Base-by-base conservation (phyloP, 768 basidiomycete species). In the Hortiboletus flavorubellus region DNA sequence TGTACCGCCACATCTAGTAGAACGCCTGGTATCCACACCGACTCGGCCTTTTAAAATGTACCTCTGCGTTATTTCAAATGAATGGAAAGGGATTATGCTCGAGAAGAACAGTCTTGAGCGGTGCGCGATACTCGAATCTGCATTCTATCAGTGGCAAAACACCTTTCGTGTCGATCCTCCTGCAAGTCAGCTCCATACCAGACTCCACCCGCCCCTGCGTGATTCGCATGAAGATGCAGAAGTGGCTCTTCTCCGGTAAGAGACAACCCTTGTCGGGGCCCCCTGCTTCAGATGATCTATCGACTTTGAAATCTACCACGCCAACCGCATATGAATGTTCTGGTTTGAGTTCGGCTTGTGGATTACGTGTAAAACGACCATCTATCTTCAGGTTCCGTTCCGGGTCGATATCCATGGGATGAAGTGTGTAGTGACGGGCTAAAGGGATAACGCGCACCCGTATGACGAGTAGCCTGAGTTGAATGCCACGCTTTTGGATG, bases 401-500 rank as follows among this genome's bases (percentile, higher is more conserved):
- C 18, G 29, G 29, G 44, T 8, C 30, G 45, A 41, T 21, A 9
- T 41, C n/a, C 35, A 2, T 29, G 10, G 49, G 45, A 12, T 10
- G 40, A 11, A 59, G 35, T 2, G 21, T 12, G 41, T 53, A 59
- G 40, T 48, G 8, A 5, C 5, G 31, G 0, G 42, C 2, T 5
- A 18, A 47, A 30, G 1, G 18, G 49, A 39, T 3, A 21, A 59
- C 5, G 1, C 30, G 4, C 30, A 59, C 56, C 2, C 2, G 41
- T 29, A 59, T 40, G 46, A 59, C 46, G 2, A 59, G 35, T 9
- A 53, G n/a, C 34, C 41, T 59, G 43, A 59, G 51, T 23, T 46
- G 47, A 39, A 59, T 49, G 15, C 59, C 59, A n/a, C 51, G 35
- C 21, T 59, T 59, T 18, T 42, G 51, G 21, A 59, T 53, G 26